These are phyloP conservation scores for Diaporthe capsici DNA, from an alignment of 2,329 filamentous ascomycete genomes.

Conservation along the genomic window DNA sequence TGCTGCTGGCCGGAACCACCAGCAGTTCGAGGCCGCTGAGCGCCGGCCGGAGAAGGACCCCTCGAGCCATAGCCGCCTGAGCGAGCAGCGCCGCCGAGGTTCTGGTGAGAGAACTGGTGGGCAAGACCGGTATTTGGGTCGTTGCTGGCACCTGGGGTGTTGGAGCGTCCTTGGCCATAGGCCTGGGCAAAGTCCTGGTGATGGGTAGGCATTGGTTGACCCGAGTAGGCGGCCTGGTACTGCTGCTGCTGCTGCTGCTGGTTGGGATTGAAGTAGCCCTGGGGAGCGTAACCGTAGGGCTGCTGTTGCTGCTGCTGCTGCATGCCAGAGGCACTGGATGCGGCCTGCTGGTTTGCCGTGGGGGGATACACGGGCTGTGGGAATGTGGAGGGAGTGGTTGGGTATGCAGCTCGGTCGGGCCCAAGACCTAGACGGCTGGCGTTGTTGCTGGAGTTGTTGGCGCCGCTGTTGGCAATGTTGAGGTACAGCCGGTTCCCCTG, in stretches of 20 bases:
- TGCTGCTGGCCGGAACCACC: conserved; percentile 76
- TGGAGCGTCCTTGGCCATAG: conserved; percentile 64
- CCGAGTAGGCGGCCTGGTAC: conserved; percentile 48
- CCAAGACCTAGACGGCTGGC: conserved; percentile 69
- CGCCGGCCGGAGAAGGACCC: conserved; percentile 70
- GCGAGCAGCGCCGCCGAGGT: conserved; percentile 82
- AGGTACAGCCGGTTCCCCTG: conserved; percentile 75
- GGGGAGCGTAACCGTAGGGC: conserved; percentile 58
- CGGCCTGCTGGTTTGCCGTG: conserved; percentile 54
- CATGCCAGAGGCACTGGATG: conserved; percentile 62
- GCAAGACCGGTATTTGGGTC: conserved; percentile 92
- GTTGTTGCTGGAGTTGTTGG: conserved; percentile 60
- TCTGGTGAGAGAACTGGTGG: conserved; percentile 97
- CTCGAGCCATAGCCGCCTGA: conserved; percentile 78
- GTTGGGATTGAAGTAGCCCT: conserved; percentile 74
- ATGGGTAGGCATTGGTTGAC: conserved; percentile 60
- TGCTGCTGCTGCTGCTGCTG: conserved; percentile 66
- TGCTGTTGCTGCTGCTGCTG: conserved; percentile 62
- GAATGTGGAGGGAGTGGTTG: conserved; percentile 94
- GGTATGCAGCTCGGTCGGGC: conserved; percentile 77
- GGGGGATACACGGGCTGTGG: conserved; percentile 84
- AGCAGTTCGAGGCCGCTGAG: conserved; percentile 86
- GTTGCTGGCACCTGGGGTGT: conserved; percentile 73
- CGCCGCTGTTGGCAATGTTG: conserved; percentile 76
- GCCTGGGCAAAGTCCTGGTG: conserved; percentile 56